Conservation (phyloP, 2,329 filamentous ascomycete genomes). For the Fusarium mundagurra region DNA sequence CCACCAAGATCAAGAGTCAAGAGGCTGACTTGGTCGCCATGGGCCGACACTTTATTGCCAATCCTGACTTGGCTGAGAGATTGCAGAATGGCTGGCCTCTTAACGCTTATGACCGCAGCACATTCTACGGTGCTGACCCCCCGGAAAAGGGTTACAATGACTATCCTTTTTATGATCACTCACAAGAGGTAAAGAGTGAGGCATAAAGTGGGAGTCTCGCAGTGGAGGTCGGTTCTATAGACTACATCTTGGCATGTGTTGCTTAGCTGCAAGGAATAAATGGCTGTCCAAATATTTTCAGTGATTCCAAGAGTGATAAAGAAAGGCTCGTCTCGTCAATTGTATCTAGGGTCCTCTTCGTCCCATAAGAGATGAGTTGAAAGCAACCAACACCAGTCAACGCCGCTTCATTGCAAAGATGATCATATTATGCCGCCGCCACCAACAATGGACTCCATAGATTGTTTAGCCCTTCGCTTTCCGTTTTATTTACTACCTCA, state of each 20-base stretch:
- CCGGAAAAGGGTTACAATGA: constrained; percentile 43
- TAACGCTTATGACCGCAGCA: constrained; percentile 50
- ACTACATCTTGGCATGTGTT: not conserved
- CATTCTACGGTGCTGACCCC: constrained; percentile 50
- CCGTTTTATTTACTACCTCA: fast-evolving
- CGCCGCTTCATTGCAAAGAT: not conserved
- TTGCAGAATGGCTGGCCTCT: constrained; percentile 50
- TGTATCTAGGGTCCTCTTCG: not conserved
- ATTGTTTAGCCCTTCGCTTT: fast-evolving
- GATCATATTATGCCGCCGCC: fast-evolving
- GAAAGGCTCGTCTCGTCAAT: not conserved
- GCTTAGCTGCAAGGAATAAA: not conserved
- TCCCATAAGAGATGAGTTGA: not conserved
- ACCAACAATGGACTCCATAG: fast-evolving
- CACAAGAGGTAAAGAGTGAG: not conserved
- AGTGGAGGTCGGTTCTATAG: not conserved
- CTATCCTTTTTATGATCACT: constrained; percentile 29
- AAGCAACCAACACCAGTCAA: not conserved
- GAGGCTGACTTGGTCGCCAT: constrained; percentile 42
- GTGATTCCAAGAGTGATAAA: not conserved
- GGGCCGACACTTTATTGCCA: constrained; percentile 48
- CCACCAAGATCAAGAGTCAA: constrained; percentile 49
- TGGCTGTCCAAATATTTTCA: fast-evolving
- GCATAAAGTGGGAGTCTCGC: not conserved
- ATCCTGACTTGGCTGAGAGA: constrained; percentile 50